Conservation (phyloP, 805 yeast species). For the Candida parachauliodes region DNA sequence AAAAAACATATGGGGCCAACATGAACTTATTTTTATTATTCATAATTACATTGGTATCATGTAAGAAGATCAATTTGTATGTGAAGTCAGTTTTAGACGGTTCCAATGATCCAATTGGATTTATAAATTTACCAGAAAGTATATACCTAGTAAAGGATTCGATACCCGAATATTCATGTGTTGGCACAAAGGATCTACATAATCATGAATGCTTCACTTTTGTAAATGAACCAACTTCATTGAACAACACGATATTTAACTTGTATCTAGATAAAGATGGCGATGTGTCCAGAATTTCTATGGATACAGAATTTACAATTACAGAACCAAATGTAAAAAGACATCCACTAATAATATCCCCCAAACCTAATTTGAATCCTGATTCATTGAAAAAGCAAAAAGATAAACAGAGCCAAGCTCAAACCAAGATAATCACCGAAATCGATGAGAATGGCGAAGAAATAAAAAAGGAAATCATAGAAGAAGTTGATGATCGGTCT, state of each 20-base stretch:
- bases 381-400: conserved; percentile 12
- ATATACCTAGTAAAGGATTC: neutral
- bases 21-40: conserved; percentile 1
- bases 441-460: conserved; percentile 16
- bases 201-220: conserved; percentile 29
- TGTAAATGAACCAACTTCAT: conserved; percentile 2
- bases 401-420: conserved; percentile 6
- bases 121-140: neutral
- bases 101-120: conserved; percentile 8
- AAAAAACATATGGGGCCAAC: conserved; percentile 1
- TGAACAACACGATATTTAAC: conserved; percentile 6
- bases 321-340: conserved; percentile 8
- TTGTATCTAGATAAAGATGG: conserved; percentile 9
- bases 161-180: conserved; percentile 10
- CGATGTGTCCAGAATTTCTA: conserved; percentile 8
- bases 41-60: conserved; percentile 3
- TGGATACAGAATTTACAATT: neutral
- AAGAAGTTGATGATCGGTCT: conserved; percentile 31
- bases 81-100: conserved; percentile 5
- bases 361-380: conserved; percentile 30
- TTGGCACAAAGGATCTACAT: conserved; percentile 28
- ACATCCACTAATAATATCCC: conserved; percentile 13
- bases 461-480: conserved; percentile 21
- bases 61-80: conserved; percentile 7
- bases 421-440: conserved; percentile 3